Evolutionary conservation across 1,139 yeast genomes (phyloP).

Genomic region (Geotrichum candidum): DNA sequence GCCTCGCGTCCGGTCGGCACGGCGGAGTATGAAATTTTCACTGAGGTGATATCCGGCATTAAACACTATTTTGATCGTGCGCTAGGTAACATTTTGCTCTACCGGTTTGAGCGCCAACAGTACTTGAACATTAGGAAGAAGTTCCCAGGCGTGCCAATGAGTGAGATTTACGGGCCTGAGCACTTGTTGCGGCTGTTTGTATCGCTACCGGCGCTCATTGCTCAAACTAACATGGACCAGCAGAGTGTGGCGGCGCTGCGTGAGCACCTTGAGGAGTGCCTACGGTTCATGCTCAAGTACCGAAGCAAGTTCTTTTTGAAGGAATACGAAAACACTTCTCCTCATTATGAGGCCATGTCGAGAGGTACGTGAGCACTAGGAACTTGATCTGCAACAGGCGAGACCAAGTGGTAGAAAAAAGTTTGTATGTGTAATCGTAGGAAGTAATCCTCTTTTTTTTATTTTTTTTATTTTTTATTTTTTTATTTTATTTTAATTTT

Average conservation of each 20-base stretch:
- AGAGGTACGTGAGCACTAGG: conserved; percentile 27
- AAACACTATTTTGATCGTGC: conserved; percentile 71
- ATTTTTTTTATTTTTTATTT: background rate
- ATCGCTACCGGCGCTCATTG: conserved; percentile 34
- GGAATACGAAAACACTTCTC: conserved; percentile 49
- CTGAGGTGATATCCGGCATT: conserved; percentile 42
- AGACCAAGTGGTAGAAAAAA: background rate
- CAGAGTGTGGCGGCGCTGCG: conserved; percentile 57
- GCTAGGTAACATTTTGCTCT: conserved; percentile 65
- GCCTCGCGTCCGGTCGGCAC: conserved; percentile 71
- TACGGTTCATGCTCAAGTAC: conserved; percentile 44
- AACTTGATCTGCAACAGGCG: background rate
- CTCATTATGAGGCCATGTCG: conserved; percentile 51
- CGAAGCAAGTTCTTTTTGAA: conserved; percentile 45
- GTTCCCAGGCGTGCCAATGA: conserved; percentile 35
- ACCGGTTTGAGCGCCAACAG: conserved; percentile 81
- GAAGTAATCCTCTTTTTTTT: background rate
- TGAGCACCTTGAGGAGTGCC: conserved; percentile 49
- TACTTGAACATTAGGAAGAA: conserved; percentile 50
- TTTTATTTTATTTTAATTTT: background rate
- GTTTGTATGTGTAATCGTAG: background rate
- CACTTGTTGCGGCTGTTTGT: conserved; percentile 41
- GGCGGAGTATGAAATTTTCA: conserved; percentile 25
- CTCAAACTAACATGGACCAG: conserved; percentile 76
- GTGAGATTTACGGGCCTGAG: conserved; percentile 65